Conservation (phyloP, 139 green algal genomes). For the Chlorella sp. region DNA sequence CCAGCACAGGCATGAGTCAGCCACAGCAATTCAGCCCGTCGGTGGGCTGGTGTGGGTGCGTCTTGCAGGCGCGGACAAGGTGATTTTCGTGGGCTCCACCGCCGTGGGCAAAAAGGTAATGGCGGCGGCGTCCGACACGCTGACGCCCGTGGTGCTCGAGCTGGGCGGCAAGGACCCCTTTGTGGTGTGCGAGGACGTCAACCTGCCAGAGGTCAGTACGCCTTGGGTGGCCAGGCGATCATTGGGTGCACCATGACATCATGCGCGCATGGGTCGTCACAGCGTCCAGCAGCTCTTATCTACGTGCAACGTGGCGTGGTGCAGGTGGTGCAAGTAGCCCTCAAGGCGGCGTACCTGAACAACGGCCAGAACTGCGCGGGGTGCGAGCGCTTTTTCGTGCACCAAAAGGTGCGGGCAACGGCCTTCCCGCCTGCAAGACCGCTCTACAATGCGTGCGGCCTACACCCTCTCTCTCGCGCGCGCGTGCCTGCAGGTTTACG, state of each 20-base stretch:
- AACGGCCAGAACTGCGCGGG: slow-evolving; percentile 96
- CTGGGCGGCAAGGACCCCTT: slow-evolving; percentile 96
- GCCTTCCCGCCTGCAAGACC: neutral
- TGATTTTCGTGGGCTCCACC: slow-evolving; percentile 90
- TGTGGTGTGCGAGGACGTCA: slow-evolving; percentile 85
- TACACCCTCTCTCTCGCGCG: neutral
- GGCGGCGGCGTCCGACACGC: slow-evolving; percentile 59
- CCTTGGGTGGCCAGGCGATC: too few species aligned
- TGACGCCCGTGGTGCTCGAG: slow-evolving; percentile 94
- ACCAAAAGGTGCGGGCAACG: slow-evolving; percentile 35
- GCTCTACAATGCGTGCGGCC: neutral
- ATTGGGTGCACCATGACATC: neutral
- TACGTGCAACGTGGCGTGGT: too few species aligned
- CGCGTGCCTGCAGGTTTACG: slow-evolving; percentile 37
- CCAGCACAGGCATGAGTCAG: too few species aligned
- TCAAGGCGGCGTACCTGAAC: slow-evolving; percentile 87
- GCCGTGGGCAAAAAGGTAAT: slow-evolving; percentile 66
- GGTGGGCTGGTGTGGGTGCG: too few species aligned
- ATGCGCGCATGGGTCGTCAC: neutral
- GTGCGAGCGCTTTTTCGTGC: slow-evolving; percentile 93
- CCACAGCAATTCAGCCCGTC: too few species aligned
- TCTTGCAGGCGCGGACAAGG: slow-evolving; percentile 64
- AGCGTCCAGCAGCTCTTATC: too few species aligned
- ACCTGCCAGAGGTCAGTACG: slow-evolving; percentile 62
- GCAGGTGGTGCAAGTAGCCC: slow-evolving; percentile 72